These are phyloP conservation scores for Neurospora intermedia DNA, from an alignment of 495 filamentous ascomycete genomes.

Conservation along the genomic window DNA sequence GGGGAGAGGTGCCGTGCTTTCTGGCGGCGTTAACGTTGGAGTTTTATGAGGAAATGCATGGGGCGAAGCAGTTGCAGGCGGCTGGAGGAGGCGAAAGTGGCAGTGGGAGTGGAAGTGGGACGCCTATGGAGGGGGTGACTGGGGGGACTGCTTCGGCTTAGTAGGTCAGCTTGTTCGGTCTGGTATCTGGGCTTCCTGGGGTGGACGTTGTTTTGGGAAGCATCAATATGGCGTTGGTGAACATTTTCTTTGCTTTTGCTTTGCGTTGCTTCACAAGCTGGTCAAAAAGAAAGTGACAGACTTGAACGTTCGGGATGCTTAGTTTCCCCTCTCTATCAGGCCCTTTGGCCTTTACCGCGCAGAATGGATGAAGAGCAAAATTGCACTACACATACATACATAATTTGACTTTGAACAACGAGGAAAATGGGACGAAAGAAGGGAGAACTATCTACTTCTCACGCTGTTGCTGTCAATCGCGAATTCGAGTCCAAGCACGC, in stretches of 20 bases:
- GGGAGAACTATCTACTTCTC: neutral
- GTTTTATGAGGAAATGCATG: constrained; percentile 66
- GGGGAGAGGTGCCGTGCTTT: constrained; percentile 86
- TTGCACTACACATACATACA: neutral
- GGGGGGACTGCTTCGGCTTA: neutral
- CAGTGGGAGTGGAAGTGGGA: neutral
- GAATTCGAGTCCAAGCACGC: neutral
- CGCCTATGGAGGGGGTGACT: neutral
- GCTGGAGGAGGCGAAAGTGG: neutral
- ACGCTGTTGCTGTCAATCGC: neutral
- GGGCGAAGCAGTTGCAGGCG: neutral
- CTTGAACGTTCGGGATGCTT: neutral
- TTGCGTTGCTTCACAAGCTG: neutral
- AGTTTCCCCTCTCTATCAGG: neutral
- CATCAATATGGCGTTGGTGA: neutral
- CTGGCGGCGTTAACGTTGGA: constrained; percentile 80
- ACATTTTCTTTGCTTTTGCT: neutral
- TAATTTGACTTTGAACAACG: neutral
- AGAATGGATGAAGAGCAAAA: neutral
- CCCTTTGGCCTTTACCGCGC: neutral
- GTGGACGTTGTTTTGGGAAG: neutral
- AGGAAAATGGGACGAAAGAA: neutral
- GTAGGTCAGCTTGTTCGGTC: neutral
- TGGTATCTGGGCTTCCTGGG: neutral
- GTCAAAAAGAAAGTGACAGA: neutral